Evolutionary conservation across 352 stramenopile genomes (phyloP), one percentile per base, ranked within the genome.

Genomic region (Blastocystis sp.): DNA sequence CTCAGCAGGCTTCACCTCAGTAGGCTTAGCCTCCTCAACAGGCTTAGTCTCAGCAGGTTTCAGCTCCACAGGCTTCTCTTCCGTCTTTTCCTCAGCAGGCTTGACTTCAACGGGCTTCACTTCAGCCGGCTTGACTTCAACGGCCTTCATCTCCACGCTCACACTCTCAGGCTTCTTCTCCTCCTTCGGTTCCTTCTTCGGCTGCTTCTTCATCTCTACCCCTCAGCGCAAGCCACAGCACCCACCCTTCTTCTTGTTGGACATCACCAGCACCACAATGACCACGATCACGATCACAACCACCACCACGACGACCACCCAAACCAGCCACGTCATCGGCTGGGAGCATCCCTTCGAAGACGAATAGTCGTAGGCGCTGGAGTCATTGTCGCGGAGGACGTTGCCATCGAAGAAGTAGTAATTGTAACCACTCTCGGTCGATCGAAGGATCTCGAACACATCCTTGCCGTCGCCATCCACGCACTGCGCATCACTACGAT

Each of bases 261-360:
- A 38, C 2, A 45, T 21, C 2, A 71, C 19, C 17, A 71, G 28
- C 40, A 71, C 17, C 17, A 71, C 64, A 3, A 66, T 14, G 17
- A 81, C 17, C 21, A 81, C n/a, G 14, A 81, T 19, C 11, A 81
- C 42, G 17, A 66, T 66, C 3, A 81, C 57, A 9, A 81, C 60
- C 3, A 43, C 71, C 0, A 66, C 71, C 4, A 81, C 38, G 24
- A 81, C 52, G 11, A 81, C 43, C 14, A 81, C 71, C 42, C 34
- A 19, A n/a, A 10, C 45, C 54, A 81, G 3, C 9, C 34, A 21
- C 21, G 28, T 54, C 14, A 40, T 81, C 3, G 7, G 3, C 4
- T 28, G 19, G 45, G 24, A 66, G n/a, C 24, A 64, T 3, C 43
- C 71, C 7, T 71, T 38, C 17, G 34, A 34, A 34, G 28, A 34